A percentile compares a stretch with the other conserved stretches of the same genome.
Conservation (phyloP, 169 alveolate genomes). For the Plasmodium gallinaceum region DNA sequence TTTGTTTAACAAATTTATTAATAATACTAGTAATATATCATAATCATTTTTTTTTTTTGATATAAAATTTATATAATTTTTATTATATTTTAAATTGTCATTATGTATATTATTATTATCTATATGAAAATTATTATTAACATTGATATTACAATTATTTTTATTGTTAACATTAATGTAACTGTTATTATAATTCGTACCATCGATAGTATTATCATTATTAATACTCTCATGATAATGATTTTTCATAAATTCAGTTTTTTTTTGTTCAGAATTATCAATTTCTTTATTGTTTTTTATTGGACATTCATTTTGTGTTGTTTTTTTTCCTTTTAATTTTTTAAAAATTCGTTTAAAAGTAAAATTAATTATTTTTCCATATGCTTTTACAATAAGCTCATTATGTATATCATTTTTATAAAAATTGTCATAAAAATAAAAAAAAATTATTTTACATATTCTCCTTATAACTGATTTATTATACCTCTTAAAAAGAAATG, state of each 20-base stretch:
- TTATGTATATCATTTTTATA: slow-evolving; percentile 38
- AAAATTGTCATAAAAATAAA: slow-evolving; percentile 69
- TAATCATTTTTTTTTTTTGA: slow-evolving; percentile 7
- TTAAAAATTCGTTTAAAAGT: slow-evolving; percentile 17
- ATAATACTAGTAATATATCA: slow-evolving; percentile 16
- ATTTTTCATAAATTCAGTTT: background rate
- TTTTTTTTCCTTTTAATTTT: background rate
- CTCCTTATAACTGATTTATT: slow-evolving; percentile 19
- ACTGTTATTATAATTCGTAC: background rate
- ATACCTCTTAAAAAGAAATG: slow-evolving; percentile 18
- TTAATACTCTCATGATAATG: background rate
- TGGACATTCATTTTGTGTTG: background rate
- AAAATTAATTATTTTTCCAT: slow-evolving; percentile 29
- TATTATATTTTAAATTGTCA: background rate
- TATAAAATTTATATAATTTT: background rate
- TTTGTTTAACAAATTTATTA: slow-evolving; percentile 35
- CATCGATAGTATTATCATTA: background rate
- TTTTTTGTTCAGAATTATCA: background rate
- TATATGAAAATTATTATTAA: background rate
- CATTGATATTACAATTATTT: slow-evolving; percentile 2
- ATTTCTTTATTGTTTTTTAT: background rate
- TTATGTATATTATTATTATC: background rate
- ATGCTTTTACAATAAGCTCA: slow-evolving; percentile 27
- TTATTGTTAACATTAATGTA: background rate
- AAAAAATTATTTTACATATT: slow-evolving; percentile 39